Conservation (phyloP, 768 basidiomycete species). For the Leccinum obscurum region DNA sequence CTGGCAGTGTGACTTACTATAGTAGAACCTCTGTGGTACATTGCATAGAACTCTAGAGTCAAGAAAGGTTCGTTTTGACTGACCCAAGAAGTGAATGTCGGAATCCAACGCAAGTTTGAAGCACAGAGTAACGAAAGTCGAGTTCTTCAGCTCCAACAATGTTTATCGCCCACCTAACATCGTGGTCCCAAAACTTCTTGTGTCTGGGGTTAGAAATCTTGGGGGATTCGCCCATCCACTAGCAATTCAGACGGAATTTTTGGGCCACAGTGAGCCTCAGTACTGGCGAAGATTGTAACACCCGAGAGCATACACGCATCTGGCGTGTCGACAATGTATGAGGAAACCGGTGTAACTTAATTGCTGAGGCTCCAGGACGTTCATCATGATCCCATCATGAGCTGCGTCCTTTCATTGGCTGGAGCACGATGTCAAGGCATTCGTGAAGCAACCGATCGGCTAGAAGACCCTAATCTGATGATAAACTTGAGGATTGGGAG, state of each 20-base stretch:
- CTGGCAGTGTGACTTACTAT: too few species aligned
- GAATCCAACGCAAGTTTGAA: too few species aligned
- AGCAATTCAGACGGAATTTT: neutral
- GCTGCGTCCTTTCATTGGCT: neutral
- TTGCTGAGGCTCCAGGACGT: neutral
- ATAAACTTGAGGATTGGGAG: neutral
- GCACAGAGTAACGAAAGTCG: too few species aligned
- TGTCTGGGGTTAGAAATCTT: too few species aligned
- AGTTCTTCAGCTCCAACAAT: too few species aligned
- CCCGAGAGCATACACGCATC: neutral
- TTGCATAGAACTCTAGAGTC: too few species aligned
- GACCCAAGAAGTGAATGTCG: too few species aligned
- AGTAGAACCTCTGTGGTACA: too few species aligned
- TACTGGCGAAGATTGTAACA: neutral
- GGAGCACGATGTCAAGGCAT: neutral
- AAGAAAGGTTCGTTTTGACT: too few species aligned
- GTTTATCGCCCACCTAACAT: too few species aligned
- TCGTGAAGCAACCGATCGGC: neutral
- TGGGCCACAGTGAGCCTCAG: neutral
- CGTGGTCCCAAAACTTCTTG: too few species aligned
- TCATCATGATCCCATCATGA: neutral
- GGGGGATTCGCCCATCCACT: neutral
- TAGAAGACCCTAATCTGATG: neutral
- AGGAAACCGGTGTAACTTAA: neutral
- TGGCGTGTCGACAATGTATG: neutral